A percentile compares a stretch with the other conserved stretches of the same genome.
phyloP scores from a whole-genome alignment of 805 yeast species.

The Lachancea thermotolerans region DNA sequence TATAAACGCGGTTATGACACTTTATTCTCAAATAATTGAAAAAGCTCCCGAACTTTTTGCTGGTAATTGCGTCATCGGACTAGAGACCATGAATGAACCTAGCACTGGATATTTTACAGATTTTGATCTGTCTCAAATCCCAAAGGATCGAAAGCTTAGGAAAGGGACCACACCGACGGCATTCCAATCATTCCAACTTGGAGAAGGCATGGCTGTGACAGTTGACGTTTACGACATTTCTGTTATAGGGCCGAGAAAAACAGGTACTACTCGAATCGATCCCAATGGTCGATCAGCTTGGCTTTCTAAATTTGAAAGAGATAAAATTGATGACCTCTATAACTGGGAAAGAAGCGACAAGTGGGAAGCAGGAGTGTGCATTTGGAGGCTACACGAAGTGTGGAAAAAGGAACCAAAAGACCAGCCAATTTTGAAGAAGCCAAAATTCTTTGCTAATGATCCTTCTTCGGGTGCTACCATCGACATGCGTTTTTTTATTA shows the following conservation, averaged over 20 bases:
- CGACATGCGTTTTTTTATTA: conserved; percentile 52
- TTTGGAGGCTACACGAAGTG: conserved; percentile 74
- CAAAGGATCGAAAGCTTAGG: conserved; percentile 57
- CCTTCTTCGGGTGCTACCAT: conserved; percentile 36
- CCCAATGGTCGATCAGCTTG: conserved; percentile 67
- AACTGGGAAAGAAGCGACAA: conserved; percentile 57
- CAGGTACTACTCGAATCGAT: conserved; percentile 49
- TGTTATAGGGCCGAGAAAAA: conserved; percentile 67
- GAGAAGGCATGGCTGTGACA: conserved; percentile 65
- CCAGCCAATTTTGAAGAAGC: conserved; percentile 31
- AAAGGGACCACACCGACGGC: conserved; percentile 82
- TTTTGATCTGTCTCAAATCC: conserved; percentile 45
- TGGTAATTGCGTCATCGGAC: conserved; percentile 47
- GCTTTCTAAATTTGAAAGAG: conserved; percentile 45
- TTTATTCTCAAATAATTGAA: conserved; percentile 37
- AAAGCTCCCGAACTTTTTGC: conserved; percentile 41
- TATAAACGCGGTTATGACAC: conserved; percentile 43
- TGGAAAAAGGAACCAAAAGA: conserved; percentile 47
- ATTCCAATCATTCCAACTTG: conserved; percentile 64
- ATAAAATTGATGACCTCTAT: conserved; percentile 47
- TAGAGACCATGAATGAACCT: conserved; percentile 85
- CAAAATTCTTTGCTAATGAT: conserved; percentile 45
- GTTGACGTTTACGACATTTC: conserved; percentile 69
- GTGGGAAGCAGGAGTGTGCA: conserved; percentile 72
- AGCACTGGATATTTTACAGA: conserved; percentile 67